These are phyloP conservation scores for Xylaria multiplex DNA, from an alignment of 2,329 filamentous ascomycete species.

Conservation along the genomic window DNA sequence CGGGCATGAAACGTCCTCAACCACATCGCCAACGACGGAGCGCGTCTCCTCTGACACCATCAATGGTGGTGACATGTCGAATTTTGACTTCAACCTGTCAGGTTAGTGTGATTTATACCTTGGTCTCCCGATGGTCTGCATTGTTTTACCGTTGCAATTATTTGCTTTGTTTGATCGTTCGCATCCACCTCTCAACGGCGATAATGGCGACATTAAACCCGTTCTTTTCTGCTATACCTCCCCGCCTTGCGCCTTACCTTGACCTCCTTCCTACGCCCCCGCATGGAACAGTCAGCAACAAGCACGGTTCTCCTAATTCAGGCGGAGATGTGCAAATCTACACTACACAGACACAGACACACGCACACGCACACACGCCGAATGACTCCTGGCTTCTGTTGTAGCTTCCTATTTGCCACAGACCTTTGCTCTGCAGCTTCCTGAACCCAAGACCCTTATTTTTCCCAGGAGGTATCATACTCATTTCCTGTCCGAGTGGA, in stretches of 20 bases:
- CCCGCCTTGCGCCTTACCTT: slow-evolving; percentile 15
- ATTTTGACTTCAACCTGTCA: slow-evolving; percentile 46
- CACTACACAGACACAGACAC: too few relatives aligned
- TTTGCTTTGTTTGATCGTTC: slow-evolving; percentile 1
- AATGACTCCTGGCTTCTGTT: neutral
- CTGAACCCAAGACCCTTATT: slow-evolving; percentile 17
- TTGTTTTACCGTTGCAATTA: slow-evolving; percentile 2
- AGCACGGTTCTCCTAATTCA: slow-evolving; percentile 17
- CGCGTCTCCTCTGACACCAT: slow-evolving; percentile 37
- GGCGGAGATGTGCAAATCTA: slow-evolving; percentile 17
- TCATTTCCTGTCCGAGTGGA: slow-evolving; percentile 31
- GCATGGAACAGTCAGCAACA: slow-evolving; percentile 35
- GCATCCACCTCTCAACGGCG: neutral
- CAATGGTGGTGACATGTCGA: slow-evolving; percentile 39
- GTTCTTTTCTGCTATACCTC: slow-evolving; percentile 18
- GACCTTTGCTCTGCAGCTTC: slow-evolving; percentile 23
- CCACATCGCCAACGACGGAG: slow-evolving; percentile 44
- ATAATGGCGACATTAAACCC: slow-evolving; percentile 3
- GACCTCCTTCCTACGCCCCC: slow-evolving; percentile 13
- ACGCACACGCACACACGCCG: slow-evolving; percentile 1
- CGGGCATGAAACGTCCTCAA: slow-evolving; percentile 39
- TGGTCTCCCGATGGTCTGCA: slow-evolving; percentile 9
- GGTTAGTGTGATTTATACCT: slow-evolving; percentile 42
- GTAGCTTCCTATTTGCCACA: slow-evolving; percentile 29
- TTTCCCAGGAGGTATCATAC: neutral